These are phyloP conservation scores for Raphanus hybrid DNA, from an alignment of 441 rosid species.

Conservation along the genomic window DNA sequence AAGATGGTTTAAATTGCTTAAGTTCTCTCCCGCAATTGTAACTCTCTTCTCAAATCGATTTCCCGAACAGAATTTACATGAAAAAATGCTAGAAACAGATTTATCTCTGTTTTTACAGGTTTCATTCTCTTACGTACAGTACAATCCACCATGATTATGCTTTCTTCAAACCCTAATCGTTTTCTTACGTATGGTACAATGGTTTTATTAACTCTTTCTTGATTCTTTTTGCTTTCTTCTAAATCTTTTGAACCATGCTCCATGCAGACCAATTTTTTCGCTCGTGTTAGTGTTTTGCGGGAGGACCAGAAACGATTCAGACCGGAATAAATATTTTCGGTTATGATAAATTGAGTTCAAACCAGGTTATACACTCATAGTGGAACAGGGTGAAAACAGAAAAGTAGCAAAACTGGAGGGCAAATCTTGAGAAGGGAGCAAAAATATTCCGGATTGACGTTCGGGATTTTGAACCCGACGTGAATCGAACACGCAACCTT, in stretches of 20 bases:
- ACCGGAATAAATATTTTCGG: not conserved
- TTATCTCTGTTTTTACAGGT: not conserved
- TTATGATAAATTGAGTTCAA: not conserved
- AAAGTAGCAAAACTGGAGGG: not conserved
- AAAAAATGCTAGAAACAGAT: not conserved
- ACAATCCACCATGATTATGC: not conserved
- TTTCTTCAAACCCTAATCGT: not conserved
- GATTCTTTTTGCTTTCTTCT: not conserved
- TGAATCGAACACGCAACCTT: slow-evolving; percentile 99
- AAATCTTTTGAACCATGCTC: not conserved
- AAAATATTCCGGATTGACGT: not conserved
- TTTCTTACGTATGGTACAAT: not conserved
- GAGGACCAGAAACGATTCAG: not conserved
- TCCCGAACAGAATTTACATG: not conserved
- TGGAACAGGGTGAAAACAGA: not conserved
- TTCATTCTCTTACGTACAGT: not conserved
- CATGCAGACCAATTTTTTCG: not conserved
- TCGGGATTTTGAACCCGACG: slow-evolving; percentile 70
- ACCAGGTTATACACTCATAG: not conserved
- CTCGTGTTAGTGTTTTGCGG: not conserved
- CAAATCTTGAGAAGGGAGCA: not conserved
- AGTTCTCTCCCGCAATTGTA: not conserved
- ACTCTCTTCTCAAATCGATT: slow-evolving; percentile 3
- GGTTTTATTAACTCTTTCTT: not conserved
- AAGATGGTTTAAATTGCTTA: not conserved